Base-by-base conservation (phyloP, 306 rosid species). In the Styphnolobium japonicum region DNA sequence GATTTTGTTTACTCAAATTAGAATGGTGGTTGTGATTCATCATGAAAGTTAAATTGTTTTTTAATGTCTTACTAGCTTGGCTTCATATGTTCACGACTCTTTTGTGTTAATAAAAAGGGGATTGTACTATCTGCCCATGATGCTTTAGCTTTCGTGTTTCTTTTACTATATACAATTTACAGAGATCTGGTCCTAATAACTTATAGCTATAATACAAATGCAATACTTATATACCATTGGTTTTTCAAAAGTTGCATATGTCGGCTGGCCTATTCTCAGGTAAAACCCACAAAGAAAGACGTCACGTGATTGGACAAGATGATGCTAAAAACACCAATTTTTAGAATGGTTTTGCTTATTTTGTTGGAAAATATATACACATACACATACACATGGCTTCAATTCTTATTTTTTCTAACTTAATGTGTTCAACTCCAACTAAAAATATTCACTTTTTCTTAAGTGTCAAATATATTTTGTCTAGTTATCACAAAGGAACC, bases 11-110 rank as follows among this genome's bases (percentile, higher is more conserved):
- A 31, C 55, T 76, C 43, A 80, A 75, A 67, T 14, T 23, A 71
- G 68, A 63, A 64, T 51, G 55, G 43, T 60, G 57, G 62, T 73
- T 81, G 39, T 60, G 33, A 49, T 60, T 53, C 78, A 68, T 67
- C 49, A 75, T 5, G 5, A 27, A 39, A 25, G 10, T 15, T 70
- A 27, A 27, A 27, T 1, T 27, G 22, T 3, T 27, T 4, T 46
- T 23, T 48, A 0, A 14, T 48, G 16, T 48, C 16, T 48, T 12
- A 4, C 2, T 2, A 37, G 9, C 9, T 8, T 37, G 42, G 42
- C 9, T 37, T 4, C 29, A 21, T 55, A 55, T 15, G 55, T 6
- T 19, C 61, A 55, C 6, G 61, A 55, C 21, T 21, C 27, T 62
- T 29, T 33, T n/a, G 14, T 33, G 12, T 60, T 27, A 27, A 27